These are phyloP conservation scores for Gynostemma pentaphyllum DNA, from an alignment of 306 rosid species.

Conservation along the genomic window DNA sequence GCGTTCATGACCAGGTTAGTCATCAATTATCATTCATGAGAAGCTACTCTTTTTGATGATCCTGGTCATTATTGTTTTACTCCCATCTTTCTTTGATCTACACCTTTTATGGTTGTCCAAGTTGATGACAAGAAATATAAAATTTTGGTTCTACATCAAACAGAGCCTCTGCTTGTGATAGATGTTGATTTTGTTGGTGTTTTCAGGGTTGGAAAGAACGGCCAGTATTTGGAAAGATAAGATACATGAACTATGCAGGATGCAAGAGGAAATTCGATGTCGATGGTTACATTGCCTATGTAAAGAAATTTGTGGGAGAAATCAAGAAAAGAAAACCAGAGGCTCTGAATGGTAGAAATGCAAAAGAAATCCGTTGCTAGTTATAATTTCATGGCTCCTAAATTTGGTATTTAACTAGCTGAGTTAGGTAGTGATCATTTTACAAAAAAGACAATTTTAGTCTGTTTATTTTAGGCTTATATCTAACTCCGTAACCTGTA, in stretches of 20 bases:
- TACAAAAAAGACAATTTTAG: background rate
- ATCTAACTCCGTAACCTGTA: background rate
- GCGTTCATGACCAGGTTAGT: conserved; percentile 87
- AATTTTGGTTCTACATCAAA: background rate
- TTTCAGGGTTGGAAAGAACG: conserved; percentile 91
- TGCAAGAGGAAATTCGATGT: conserved; percentile 95
- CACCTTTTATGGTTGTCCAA: no score
- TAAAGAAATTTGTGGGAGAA: conserved; percentile 39
- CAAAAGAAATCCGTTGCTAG: conserved; percentile 29
- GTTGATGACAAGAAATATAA: no score
- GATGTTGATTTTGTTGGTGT: background rate
- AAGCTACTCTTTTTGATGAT: background rate
- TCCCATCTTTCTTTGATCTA: background rate
- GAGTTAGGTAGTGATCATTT: background rate
- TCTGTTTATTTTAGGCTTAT: background rate
- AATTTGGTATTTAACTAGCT: no score
- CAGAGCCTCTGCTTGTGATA: background rate
- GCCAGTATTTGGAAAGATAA: conserved; percentile 75
- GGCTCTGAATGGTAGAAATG: conserved; percentile 22
- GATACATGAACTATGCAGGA: conserved; percentile 84
- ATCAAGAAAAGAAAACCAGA: conserved; percentile 58
- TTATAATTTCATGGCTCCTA: background rate
- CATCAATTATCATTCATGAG: background rate
- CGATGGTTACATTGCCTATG: conserved; percentile 56
- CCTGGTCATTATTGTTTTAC: background rate